These are phyloP conservation scores for Talinum fruticosum DNA, from an alignment of 148 eudicot species.

Conservation along the genomic window DNA sequence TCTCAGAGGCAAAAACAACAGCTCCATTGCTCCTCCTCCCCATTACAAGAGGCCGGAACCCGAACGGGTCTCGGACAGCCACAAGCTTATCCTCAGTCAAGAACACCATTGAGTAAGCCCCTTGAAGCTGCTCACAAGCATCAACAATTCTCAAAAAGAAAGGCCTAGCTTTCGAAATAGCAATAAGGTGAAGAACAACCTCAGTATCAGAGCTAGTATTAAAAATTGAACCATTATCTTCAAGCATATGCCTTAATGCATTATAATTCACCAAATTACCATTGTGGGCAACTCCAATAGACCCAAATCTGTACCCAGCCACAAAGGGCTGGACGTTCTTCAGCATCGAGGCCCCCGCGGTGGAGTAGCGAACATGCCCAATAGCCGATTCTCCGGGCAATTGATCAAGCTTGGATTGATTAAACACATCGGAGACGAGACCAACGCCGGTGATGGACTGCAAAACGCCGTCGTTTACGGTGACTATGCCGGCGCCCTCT, in stretches of 20 bases:
- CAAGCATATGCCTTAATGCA: conserved; percentile 39
- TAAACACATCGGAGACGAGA: conserved; percentile 55
- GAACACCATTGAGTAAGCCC: conserved; percentile 83
- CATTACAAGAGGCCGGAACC: conserved; percentile 84
- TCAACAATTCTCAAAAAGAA: conserved; percentile 42
- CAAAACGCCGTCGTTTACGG: conserved; percentile 35
- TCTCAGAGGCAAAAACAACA: conserved; percentile 77
- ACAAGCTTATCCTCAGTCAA: conserved; percentile 69
- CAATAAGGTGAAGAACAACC: conserved; percentile 70
- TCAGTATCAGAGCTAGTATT: conserved; percentile 77
- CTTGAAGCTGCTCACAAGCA: conserved; percentile 57
- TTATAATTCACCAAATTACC: conserved; percentile 76
- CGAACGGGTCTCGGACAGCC: conserved; percentile 76
- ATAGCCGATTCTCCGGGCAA: conserved; percentile 62
- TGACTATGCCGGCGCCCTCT: conserved; percentile 73
- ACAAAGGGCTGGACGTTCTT: conserved; percentile 85
- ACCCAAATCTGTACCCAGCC: conserved; percentile 59
- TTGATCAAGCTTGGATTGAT: conserved; percentile 44
- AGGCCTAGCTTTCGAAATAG: conserved; percentile 45
- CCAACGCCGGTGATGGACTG: conserved; percentile 49
- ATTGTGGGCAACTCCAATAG: conserved; percentile 75
- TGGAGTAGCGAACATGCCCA: conserved; percentile 84
- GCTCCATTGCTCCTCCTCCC: conserved; percentile 82
- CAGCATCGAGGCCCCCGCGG: conserved; percentile 62
- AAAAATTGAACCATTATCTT: conserved; percentile 63